Conservation (phyloP, 2,329 filamentous ascomycete species). For the Venturia nashicola region DNA sequence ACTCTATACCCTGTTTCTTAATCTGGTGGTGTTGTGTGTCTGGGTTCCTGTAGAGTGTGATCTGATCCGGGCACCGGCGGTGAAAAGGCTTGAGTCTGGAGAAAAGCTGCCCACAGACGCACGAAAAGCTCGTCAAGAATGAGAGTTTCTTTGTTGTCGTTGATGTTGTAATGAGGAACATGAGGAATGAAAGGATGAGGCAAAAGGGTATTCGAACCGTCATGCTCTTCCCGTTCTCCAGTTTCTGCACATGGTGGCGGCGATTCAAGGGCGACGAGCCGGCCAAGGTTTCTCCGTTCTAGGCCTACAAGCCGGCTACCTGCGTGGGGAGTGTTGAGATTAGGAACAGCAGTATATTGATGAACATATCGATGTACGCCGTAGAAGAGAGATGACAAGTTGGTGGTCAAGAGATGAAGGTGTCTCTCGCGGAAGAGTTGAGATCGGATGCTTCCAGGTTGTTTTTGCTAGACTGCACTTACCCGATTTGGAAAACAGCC, state of each 20-base stretch:
- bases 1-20: not conserved
- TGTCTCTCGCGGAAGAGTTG: not conserved
- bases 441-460: not conserved
- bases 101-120: not conserved
- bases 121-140: not conserved
- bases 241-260: not conserved
- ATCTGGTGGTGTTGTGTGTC: not conserved
- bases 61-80: not conserved
- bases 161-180: not conserved
- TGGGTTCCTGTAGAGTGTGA: not conserved
- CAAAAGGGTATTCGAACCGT: not conserved
- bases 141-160: not conserved
- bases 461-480: not conserved
- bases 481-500: not conserved
- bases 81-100: not conserved
- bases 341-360: not conserved
- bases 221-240: not conserved
- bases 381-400: not conserved
- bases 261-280: not conserved
- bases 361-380: not conserved
- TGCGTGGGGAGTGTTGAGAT: not conserved
- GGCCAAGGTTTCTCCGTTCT: not conserved
- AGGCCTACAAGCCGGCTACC: not conserved
- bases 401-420: not conserved
- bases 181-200: not conserved